Evolutionary conservation across 768 basidiomycete species (phyloP).

Genomic region (Naganishia vaughanmartiniae): DNA sequence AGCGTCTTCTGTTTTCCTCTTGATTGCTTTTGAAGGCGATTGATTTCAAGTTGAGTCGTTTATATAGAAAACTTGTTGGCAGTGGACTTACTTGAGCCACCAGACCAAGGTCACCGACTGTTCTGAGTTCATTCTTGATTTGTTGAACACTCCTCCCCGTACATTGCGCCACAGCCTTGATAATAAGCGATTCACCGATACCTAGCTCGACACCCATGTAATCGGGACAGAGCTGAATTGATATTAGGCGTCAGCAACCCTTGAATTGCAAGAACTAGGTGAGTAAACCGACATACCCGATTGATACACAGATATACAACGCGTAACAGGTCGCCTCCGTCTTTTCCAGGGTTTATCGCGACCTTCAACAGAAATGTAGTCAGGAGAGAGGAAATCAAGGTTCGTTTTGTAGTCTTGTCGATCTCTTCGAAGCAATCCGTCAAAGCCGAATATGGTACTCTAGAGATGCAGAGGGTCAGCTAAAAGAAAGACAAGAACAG

Average conservation of each 20-base stretch:
- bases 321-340: conserved; percentile 73
- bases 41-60: not conserved
- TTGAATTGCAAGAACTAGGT: not conserved
- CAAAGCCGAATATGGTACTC: conserved; percentile 90
- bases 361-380: conserved; percentile 86
- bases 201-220: conserved; percentile 93
- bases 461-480: conserved; percentile 46
- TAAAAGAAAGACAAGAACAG: not conserved
- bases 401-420: conserved; percentile 88
- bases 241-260: not conserved
- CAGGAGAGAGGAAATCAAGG: conserved; percentile 85
- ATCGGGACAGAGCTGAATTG: conserved; percentile 79
- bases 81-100: conserved; percentile 77
- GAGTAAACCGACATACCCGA: conserved; percentile 59
- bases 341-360: conserved; percentile 75
- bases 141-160: conserved; percentile 80
- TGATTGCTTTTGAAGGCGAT: conserved; percentile 63
- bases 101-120: conserved; percentile 88
- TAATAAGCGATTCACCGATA: conserved; percentile 87
- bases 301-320: conserved; percentile 96
- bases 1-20: conserved; percentile 85
- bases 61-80: not conserved
- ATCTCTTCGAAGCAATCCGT: conserved; percentile 83
- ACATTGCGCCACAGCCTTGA: conserved; percentile 92
- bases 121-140: conserved; percentile 88